Percentiles rank a stretch among this genome's conserved stretches.
phyloP scores from a whole-genome alignment of 192 early-diverging fungal genomes.

The Podochytrium sp. region DNA sequence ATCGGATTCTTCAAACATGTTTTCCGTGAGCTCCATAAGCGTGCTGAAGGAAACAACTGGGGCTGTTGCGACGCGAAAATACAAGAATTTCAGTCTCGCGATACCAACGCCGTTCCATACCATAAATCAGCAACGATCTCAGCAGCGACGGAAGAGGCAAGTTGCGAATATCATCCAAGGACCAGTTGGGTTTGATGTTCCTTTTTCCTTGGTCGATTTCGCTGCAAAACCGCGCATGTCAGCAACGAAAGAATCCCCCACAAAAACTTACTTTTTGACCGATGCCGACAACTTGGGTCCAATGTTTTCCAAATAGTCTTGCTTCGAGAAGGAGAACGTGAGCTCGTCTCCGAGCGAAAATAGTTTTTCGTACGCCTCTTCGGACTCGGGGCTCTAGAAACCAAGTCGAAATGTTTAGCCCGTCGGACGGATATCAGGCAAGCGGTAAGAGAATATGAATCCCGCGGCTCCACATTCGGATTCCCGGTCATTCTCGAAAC shows the following conservation, averaged over 20 bases:
- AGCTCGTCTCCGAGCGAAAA: conserved; percentile 31
- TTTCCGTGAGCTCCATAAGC: conserved; percentile 28
- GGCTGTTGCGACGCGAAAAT: conserved; percentile 9
- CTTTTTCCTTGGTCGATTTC: conserved; percentile 12
- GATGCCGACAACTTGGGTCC: conserved; percentile 23
- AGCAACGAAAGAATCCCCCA: background rate
- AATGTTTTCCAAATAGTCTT: conserved; percentile 29
- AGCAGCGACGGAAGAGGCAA: conserved; percentile 37
- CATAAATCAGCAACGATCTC: conserved; percentile 42
- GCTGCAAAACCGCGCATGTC: background rate
- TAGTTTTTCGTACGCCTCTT: conserved; percentile 24
- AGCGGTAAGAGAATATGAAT: no score
- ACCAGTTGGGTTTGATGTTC: conserved; percentile 19
- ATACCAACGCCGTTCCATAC: conserved; percentile 2
- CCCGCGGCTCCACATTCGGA: no score
- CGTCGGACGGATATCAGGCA: conserved; percentile 10
- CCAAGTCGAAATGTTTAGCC: background rate
- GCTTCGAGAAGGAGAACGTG: conserved; percentile 18
- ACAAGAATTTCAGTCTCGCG: background rate
- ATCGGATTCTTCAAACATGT: conserved; percentile 26
- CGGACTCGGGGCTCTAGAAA: conserved; percentile 17
- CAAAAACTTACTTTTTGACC: conserved; percentile 12
- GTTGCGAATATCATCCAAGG: conserved; percentile 29
- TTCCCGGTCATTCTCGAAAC: no score
- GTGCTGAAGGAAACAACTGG: conserved; percentile 39